Conservation (phyloP, 139 green algal genomes). For the Nannochloris sp. region DNA sequence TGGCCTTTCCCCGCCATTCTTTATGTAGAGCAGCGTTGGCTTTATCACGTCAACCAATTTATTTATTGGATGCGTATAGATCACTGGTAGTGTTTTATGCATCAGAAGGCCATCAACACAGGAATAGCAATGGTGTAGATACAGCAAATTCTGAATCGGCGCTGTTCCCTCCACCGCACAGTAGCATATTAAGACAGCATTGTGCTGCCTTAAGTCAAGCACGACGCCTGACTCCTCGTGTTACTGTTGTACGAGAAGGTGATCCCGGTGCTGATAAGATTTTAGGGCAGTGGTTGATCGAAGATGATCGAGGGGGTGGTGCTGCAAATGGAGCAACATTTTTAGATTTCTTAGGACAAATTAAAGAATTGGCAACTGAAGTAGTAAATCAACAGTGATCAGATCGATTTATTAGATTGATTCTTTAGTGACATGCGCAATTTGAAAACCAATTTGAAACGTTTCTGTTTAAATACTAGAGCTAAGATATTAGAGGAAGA, state of each 20-base stretch:
- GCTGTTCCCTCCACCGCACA: neutral
- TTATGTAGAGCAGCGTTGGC: constrained; percentile 52
- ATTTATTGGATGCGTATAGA: constrained; percentile 79
- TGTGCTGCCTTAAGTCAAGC: neutral
- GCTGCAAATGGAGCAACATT: no score
- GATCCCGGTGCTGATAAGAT: neutral
- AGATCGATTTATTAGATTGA: no score
- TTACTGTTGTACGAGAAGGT: neutral
- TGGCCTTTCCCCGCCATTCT: constrained; percentile 53
- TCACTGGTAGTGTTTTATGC: constrained; percentile 42
- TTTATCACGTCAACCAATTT: constrained; percentile 54
- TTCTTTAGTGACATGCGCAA: no score
- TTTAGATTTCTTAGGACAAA: neutral
- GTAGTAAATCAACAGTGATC: constrained; percentile 1
- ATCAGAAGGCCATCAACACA: neutral
- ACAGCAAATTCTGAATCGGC: no score
- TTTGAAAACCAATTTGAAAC: no score
- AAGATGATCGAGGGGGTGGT: neutral
- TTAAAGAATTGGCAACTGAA: constrained; percentile 16
- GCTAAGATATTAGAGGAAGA: no score
- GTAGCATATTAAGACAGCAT: constrained; percentile 30
- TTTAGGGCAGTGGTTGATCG: neutral
- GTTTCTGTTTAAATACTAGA: no score
- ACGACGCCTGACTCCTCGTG: neutral
- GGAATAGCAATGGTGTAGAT: no score